These are phyloP conservation scores for Populus davidiana DNA, from an alignment of 345 rosid genomes.

Conservation along the genomic window DNA sequence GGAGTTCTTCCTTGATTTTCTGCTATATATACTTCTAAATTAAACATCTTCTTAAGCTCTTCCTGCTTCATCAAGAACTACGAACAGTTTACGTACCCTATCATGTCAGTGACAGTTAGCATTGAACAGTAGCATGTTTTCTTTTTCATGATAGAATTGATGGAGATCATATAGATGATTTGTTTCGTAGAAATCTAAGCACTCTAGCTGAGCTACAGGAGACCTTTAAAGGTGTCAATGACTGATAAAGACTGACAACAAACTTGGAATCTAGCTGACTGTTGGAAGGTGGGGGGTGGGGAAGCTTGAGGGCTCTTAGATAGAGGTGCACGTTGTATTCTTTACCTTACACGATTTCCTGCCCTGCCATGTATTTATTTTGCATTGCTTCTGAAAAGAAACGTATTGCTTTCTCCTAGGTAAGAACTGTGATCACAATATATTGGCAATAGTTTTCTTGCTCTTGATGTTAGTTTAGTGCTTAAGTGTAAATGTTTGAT, in stretches of 20 bases:
- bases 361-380: not conserved
- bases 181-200: not conserved
- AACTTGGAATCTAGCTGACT: not conserved
- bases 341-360: not conserved
- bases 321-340: slow-evolving; percentile 3
- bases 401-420: slow-evolving; percentile 21
- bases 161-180: not conserved
- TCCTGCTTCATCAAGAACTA: not conserved
- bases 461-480: slow-evolving; percentile 17
- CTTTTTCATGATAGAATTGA: not conserved
- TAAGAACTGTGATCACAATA: not conserved
- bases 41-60: not conserved
- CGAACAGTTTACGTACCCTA: not conserved
- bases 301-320: slow-evolving; percentile 1
- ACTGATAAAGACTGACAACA: not conserved
- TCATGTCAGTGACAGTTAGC: not conserved
- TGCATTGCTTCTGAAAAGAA: slow-evolving; percentile 17
- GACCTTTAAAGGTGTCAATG: not conserved
- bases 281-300: not conserved
- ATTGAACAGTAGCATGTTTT: not conserved
- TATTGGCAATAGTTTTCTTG: slow-evolving; percentile 10
- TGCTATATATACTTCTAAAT: not conserved
- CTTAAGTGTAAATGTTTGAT: not conserved
- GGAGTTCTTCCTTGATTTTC: not conserved
- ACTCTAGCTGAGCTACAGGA: not conserved